A percentile compares a stretch with the other conserved stretches of the same genome.
These are phyloP conservation scores for Suhomyces faveliae DNA, from an alignment of 805 yeast species.

Conservation along the genomic window DNA sequence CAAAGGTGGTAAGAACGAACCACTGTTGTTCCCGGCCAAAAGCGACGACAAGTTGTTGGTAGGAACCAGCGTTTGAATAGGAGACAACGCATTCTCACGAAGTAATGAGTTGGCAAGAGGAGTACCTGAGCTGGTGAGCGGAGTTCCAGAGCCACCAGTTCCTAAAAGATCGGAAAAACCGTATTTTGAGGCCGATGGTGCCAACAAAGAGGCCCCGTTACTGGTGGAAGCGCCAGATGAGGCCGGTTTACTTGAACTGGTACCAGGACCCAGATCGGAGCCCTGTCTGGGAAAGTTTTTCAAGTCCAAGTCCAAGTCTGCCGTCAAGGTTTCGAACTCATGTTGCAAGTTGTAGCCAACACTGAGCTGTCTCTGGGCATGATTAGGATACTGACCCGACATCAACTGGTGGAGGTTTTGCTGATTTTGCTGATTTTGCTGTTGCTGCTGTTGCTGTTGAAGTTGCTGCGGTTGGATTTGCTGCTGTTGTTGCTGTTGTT, in stretches of 20 bases:
- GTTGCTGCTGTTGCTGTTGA: not conserved
- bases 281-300: slow-evolving; percentile 12
- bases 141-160: slow-evolving; percentile 6
- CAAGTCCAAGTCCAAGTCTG: slow-evolving; percentile 46
- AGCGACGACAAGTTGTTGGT: slow-evolving; percentile 25
- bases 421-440: not conserved
- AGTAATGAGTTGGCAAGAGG: slow-evolving; percentile 14
- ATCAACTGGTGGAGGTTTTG: not conserved
- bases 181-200: slow-evolving; percentile 15
- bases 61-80: slow-evolving; percentile 15
- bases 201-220: slow-evolving; percentile 13
- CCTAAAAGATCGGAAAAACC: slow-evolving; percentile 8
- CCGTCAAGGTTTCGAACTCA: slow-evolving; percentile 46
- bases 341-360: slow-evolving; percentile 48
- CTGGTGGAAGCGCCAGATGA: slow-evolving; percentile 1
- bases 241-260: not conserved
- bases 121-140: slow-evolving; percentile 6
- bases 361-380: slow-evolving; percentile 35
- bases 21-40: slow-evolving; percentile 14
- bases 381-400: slow-evolving; percentile 4
- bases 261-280: not conserved
- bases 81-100: slow-evolving; percentile 22
- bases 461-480: slow-evolving; percentile 3
- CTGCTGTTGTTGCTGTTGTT: slow-evolving; percentile 1
- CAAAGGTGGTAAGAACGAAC: slow-evolving; percentile 28